These are phyloP conservation scores for Lophiostoma macrostomum DNA, from an alignment of 495 filamentous ascomycete species.

Conservation along the genomic window DNA sequence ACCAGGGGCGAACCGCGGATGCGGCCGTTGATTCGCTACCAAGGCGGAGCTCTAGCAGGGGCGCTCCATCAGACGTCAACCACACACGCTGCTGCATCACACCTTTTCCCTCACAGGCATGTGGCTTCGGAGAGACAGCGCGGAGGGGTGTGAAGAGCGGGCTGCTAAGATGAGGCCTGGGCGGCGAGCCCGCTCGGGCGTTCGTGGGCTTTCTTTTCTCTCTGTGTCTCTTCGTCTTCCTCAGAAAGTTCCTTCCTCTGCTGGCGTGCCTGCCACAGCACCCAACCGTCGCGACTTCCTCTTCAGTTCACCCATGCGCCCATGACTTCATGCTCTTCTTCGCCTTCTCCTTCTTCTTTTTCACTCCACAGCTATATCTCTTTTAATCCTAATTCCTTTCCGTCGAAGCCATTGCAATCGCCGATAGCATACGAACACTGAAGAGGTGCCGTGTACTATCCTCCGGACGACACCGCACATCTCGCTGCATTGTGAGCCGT, in stretches of 20 bases:
- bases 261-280: slow-evolving; percentile 9
- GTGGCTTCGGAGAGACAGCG: neutral
- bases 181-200: slow-evolving; percentile 3
- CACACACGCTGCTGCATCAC: slow-evolving; percentile 22
- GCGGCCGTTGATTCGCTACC: slow-evolving; percentile 11
- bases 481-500: no score
- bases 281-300: slow-evolving; percentile 6
- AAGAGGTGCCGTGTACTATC: no score
- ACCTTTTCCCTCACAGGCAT: slow-evolving; percentile 6
- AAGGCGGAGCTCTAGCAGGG: slow-evolving; percentile 8
- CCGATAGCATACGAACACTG: no score
- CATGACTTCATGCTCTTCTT: neutral
- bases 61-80: slow-evolving; percentile 13
- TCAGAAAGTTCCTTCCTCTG: slow-evolving; percentile 12
- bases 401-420: no score
- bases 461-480: no score
- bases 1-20: neutral
- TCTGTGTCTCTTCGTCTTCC: slow-evolving; percentile 4
- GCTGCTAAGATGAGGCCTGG: slow-evolving; percentile 21
- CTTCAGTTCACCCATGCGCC: neutral
- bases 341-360: neutral
- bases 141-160: slow-evolving; percentile 10
- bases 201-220: neutral
- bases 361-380: no score
- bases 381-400: slow-evolving; percentile 25